Evolutionary conservation across 2,329 filamentous ascomycete species (phyloP).

Genomic region (Aphanocladium album): DNA sequence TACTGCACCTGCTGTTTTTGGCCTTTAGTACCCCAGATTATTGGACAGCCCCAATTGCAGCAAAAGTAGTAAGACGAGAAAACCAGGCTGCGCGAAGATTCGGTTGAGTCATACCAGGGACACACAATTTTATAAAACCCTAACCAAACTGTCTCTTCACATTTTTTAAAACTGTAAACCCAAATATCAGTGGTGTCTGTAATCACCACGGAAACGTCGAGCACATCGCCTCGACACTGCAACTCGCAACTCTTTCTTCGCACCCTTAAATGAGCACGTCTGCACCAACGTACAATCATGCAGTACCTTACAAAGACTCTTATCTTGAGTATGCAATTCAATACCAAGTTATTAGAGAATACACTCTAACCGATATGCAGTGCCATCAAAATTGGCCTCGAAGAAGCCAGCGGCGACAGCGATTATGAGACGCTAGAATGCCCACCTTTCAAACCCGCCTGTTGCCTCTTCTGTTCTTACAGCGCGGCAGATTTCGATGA

Average conservation of each 20-base stretch:
- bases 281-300: not conserved
- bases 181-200: not conserved
- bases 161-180: not conserved
- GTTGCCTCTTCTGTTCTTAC: conserved; percentile 40
- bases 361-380: not conserved
- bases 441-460: not conserved
- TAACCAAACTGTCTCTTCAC: too few relatives aligned
- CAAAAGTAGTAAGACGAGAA: too few relatives aligned
- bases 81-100: too few relatives aligned
- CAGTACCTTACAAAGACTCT: not conserved
- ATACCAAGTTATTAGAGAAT: not conserved
- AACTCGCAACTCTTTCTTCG: not conserved
- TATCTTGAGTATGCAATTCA: not conserved
- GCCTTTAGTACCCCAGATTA: too few relatives aligned
- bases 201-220: not conserved
- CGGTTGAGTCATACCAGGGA: too few relatives aligned
- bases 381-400: not conserved
- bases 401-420: not conserved
- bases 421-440: not conserved
- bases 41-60: too few relatives aligned
- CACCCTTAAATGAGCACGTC: not conserved
- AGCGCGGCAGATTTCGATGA: conserved; percentile 25
- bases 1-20: too few relatives aligned
- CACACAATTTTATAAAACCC: too few relatives aligned
- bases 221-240: not conserved